A percentile compares a stretch with the other conserved stretches of the same genome.
Evolutionary conservation across 352 stramenopile genomes (phyloP).

Genomic region (Thalassiosira mediterranea): DNA sequence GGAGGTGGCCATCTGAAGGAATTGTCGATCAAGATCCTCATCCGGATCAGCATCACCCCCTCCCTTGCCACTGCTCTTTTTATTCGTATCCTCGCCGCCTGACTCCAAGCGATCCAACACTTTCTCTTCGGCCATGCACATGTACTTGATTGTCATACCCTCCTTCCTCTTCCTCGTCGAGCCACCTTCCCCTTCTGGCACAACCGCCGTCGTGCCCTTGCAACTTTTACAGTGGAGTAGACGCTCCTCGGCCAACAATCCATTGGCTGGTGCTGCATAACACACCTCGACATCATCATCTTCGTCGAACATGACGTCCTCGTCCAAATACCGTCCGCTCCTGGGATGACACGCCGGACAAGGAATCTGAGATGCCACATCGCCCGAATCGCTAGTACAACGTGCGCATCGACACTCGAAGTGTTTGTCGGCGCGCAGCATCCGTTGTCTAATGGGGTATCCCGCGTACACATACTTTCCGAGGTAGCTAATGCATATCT

Average conservation of each 20-base stretch:
- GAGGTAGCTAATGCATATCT: conserved; percentile 82
- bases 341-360: conserved; percentile 72
- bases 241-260: conserved; percentile 31
- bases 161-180: conserved; percentile 49
- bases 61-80: not conserved
- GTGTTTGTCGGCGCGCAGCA: conserved; percentile 64
- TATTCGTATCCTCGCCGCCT: not conserved
- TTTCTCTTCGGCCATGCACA: conserved; percentile 54
- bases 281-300: conserved; percentile 38
- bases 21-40: conserved; percentile 46
- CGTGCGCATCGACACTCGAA: conserved; percentile 73
- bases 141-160: conserved; percentile 45
- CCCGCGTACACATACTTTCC: conserved; percentile 72
- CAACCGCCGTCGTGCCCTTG: conserved; percentile 13
- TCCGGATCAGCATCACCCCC: conserved; percentile 29
- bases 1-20: conserved; percentile 62
- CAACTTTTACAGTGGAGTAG: conserved; percentile 34
- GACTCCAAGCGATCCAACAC: conserved; percentile 43
- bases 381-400: conserved; percentile 45
- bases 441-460: conserved; percentile 47
- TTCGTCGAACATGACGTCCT: conserved; percentile 81
- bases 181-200: conserved; percentile 1
- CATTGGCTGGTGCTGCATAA: conserved; percentile 42
- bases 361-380: conserved; percentile 65
- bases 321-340: conserved; percentile 66